Evolutionary conservation across 371 early-diverging fungal species (phyloP).

Genomic region (Haplosporangium sp.): DNA sequence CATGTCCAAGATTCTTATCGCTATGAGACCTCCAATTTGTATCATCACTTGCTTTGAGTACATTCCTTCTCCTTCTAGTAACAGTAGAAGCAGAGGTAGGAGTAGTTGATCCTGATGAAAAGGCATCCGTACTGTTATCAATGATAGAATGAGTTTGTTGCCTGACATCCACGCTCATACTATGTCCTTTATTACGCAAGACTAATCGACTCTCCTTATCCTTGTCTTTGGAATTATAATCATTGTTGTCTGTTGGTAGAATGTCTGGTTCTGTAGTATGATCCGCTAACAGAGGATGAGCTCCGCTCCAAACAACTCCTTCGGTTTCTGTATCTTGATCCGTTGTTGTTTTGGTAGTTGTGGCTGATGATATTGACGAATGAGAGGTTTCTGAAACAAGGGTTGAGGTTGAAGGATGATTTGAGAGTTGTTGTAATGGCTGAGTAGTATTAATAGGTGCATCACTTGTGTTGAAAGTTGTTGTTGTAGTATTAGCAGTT

Average conservation of each 20-base stretch:
- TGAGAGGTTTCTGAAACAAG: slow-evolving; percentile 24
- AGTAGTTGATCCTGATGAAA: slow-evolving; percentile 6
- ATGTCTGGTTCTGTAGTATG: slow-evolving; percentile 34
- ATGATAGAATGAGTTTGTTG: neutral
- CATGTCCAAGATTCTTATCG: neutral
- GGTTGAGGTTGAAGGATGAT: slow-evolving; percentile 25
- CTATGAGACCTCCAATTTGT: slow-evolving; percentile 3
- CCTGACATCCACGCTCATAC: slow-evolving; percentile 27
- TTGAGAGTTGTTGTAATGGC: slow-evolving; percentile 5
- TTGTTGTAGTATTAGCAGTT: neutral
- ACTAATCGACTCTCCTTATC: neutral
- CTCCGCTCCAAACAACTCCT: slow-evolving; percentile 33
- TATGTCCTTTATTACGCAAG: slow-evolving; percentile 33
- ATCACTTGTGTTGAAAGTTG: too few species aligned
- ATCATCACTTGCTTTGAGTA: slow-evolving; percentile 13
- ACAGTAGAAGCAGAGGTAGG: too few species aligned
- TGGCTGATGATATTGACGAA: slow-evolving; percentile 7
- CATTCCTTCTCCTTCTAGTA: slow-evolving; percentile 23
- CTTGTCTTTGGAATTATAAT: neutral
- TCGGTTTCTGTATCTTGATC: slow-evolving; percentile 10
- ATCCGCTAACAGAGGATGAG: slow-evolving; percentile 39
- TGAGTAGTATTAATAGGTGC: neutral
- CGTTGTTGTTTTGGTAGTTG: slow-evolving; percentile 1
- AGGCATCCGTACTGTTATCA: neutral
- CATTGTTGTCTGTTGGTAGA: slow-evolving; percentile 9